A percentile compares a stretch with the other conserved stretches of the same genome.
Conservation (phyloP, 345 rosid genomes). For the Lumnitzera racemosa region DNA sequence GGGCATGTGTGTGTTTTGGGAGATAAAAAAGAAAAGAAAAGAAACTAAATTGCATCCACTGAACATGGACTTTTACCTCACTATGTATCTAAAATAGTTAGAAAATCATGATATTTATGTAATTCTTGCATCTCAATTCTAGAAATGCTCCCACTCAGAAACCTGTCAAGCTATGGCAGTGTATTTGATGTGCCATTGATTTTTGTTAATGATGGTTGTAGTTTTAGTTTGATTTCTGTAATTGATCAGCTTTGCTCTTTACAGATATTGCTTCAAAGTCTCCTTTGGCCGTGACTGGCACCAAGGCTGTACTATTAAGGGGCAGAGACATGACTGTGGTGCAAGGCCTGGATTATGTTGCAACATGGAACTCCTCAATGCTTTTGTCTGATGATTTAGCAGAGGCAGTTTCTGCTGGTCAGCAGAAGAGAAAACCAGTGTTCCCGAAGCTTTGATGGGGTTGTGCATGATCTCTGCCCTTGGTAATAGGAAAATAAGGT, state of each 20-base stretch:
- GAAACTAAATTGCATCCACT: too few relatives aligned
- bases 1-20: too few relatives aligned
- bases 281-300: constrained; percentile 70
- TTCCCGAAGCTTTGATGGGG: constrained; percentile 58
- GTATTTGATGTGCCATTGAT: too few relatives aligned
- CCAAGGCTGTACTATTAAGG: constrained; percentile 61
- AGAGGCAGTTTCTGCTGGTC: constrained; percentile 51
- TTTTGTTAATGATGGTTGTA: not conserved
- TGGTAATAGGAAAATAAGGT: not conserved
- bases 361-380: constrained; percentile 83
- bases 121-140: too few relatives aligned
- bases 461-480: too few relatives aligned
- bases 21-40: too few relatives aligned
- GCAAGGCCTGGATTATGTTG: constrained; percentile 81
- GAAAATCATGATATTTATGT: too few relatives aligned
- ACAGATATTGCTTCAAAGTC: constrained; percentile 69
- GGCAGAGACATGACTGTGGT: constrained; percentile 67
- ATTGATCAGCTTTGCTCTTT: not conserved
- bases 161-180: too few relatives aligned
- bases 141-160: too few relatives aligned
- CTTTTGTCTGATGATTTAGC: constrained; percentile 56
- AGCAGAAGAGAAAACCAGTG: constrained; percentile 46
- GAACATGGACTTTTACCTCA: too few relatives aligned
- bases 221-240: not conserved
- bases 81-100: too few relatives aligned